Percentiles rank a stretch among this genome's conserved stretches.
These are phyloP conservation scores for Tuber melanosporum DNA, from an alignment of 495 filamentous ascomycete species.

Conservation along the genomic window DNA sequence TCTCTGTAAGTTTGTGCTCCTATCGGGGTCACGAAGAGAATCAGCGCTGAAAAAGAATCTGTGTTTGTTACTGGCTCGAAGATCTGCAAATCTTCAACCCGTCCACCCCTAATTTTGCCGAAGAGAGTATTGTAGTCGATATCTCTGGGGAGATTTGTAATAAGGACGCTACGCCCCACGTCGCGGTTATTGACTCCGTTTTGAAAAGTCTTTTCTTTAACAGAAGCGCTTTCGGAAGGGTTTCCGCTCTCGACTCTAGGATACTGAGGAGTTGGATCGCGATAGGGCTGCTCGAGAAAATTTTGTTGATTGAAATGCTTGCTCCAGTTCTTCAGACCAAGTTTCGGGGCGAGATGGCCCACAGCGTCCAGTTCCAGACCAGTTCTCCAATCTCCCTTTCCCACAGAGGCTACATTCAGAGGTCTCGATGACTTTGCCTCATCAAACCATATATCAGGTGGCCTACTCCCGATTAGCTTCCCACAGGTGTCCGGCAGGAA, in stretches of 20 bases:
- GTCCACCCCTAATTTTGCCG: constrained; percentile 21
- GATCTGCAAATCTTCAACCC: constrained; percentile 20
- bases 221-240: not conserved
- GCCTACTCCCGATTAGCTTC: not conserved
- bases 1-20: not conserved
- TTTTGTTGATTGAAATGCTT: not conserved
- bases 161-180: constrained; percentile 15
- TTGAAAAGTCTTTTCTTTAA: constrained; percentile 4
- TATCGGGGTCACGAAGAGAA: not conserved
- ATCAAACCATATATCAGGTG: constrained; percentile 1
- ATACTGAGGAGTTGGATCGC: not conserved
- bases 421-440: not conserved
- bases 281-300: not conserved
- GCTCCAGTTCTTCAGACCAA: not conserved
- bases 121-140: constrained; percentile 12
- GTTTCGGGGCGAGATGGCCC: not conserved
- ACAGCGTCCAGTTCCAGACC: not conserved
- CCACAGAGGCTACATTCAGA: not conserved
- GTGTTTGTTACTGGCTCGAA: not conserved
- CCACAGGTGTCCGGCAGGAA: not conserved
- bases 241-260: not conserved
- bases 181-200: constrained; percentile 9
- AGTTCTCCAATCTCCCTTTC: not conserved
- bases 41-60: not conserved
- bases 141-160: constrained; percentile 26